A percentile compares a stretch with the other conserved stretches of the same genome.
These are phyloP conservation scores for Nitzschia palea DNA, from an alignment of 108 stramenopile species.

Conservation along the genomic window DNA sequence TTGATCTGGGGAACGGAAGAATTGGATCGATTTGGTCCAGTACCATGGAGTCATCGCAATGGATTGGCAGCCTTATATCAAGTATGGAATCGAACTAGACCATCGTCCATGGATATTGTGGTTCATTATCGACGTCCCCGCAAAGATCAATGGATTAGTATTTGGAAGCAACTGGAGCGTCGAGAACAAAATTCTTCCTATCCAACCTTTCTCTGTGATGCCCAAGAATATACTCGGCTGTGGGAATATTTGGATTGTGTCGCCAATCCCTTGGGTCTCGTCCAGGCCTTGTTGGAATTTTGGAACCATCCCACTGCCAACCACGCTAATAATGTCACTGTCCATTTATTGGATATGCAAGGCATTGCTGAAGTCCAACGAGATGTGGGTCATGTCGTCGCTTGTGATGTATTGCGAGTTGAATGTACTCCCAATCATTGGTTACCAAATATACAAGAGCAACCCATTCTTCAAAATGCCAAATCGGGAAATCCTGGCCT, in stretches of 20 bases:
- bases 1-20: slow-evolving; percentile 28
- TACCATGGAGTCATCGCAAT: slow-evolving; percentile 18
- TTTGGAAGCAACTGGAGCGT: slow-evolving; percentile 30
- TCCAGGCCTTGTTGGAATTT: slow-evolving; percentile 3
- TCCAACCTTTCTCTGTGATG: slow-evolving; percentile 7
- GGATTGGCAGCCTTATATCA: slow-evolving; percentile 9
- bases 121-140: slow-evolving; percentile 25
- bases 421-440: slow-evolving; percentile 9
- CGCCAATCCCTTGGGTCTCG: slow-evolving; percentile 26
- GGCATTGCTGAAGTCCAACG: slow-evolving; percentile 4
- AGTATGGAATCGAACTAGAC: not conserved
- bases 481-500: slow-evolving; percentile 26
- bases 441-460: slow-evolving; percentile 4
- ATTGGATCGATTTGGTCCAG: slow-evolving; percentile 24
- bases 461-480: slow-evolving; percentile 8
- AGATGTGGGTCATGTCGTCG: slow-evolving; percentile 25
- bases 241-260: slow-evolving; percentile 34
- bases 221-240: not conserved
- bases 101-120: slow-evolving; percentile 12
- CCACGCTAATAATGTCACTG: too few relatives aligned
- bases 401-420: slow-evolving; percentile 17
- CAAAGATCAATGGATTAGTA: slow-evolving; percentile 25
- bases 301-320: too few relatives aligned
- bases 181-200: not conserved
- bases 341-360: slow-evolving; percentile 26